Base-by-base conservation (phyloP, 1,139 yeast genomes). In the Taphrina wiesneri region DNA sequence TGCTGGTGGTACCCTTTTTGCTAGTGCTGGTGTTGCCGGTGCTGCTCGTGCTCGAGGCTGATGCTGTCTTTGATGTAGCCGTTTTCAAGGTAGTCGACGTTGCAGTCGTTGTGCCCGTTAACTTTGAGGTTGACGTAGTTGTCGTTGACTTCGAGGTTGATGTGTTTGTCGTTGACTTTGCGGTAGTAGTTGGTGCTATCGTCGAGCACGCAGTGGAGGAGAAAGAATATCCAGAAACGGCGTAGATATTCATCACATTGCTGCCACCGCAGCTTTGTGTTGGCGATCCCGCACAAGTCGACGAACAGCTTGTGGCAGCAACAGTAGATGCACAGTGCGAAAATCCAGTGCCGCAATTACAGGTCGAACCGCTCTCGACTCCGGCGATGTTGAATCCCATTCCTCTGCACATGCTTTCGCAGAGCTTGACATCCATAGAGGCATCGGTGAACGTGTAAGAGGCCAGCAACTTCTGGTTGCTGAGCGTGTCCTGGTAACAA, bases 171-270 rank as follows among this genome's bases (percentile, higher is more conserved):
- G 41, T 45, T 6, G 28, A 26, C 6, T 25, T 17, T 28, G 49
- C 21, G 19, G 60, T 34, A n/a, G 52, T 28, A 15, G 61, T 56
- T n/a, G 49, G 51, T 15, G 11, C 21, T 6, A 39, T 36, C 23
- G 51, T 23, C 11, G 46, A 7, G 23, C 47, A 32, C 23, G 28
- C 39, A 23, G 32, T 11, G 23, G 23, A 21, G 5, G 23, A 17
- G 25, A 21, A 36, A 54, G 46, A 2, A 21, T 54, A 54, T 3
- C 59, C 59, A 15, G 32, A 5, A 0, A 54, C 59, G 32, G 59
- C 59, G 17, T 54, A 54, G 36, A 54, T 36, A 23, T 54, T 54
- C 45, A 54, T 23, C 2, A 26, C 46, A 15, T 11, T 19, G n/a
- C 15, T 39, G 13, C 59, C 59, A 6, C 59, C 59, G 36, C 59